phyloP scores from a whole-genome alignment of 805 yeast genomes.

The Starmera pachycereana region DNA sequence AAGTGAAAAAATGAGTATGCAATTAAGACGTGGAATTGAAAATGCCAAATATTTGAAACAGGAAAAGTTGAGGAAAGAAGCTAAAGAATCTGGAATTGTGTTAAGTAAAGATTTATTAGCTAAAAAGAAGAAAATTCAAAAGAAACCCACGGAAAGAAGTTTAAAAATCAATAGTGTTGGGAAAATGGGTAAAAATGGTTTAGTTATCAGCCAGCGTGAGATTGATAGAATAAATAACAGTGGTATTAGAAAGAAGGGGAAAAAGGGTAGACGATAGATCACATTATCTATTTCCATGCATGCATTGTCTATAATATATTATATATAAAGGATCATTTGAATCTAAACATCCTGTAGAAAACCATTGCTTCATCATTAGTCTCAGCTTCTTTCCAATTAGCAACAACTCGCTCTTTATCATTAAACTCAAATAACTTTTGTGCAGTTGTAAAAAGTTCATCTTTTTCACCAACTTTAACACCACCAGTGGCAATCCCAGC shows the following conservation, averaged over 20 bases:
- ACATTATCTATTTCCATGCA: neutral
- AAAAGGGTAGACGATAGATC: slow-evolving; percentile 2
- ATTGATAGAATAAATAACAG: slow-evolving; percentile 35
- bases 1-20: slow-evolving; percentile 81
- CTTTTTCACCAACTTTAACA: too few relatives aligned
- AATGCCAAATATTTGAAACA: slow-evolving; percentile 42
- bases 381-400: too few relatives aligned
- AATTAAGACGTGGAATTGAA: slow-evolving; percentile 77
- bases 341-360: too few relatives aligned
- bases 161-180: slow-evolving; percentile 71
- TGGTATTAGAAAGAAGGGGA: slow-evolving; percentile 12
- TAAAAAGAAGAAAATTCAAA: slow-evolving; percentile 49
- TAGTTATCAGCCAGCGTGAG: slow-evolving; percentile 58
- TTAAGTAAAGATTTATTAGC: slow-evolving; percentile 63
- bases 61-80: slow-evolving; percentile 57
- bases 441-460: too few relatives aligned
- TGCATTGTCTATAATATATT: neutral
- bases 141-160: slow-evolving; percentile 49
- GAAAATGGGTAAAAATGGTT: slow-evolving; percentile 66
- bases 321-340: too few relatives aligned
- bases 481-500: too few relatives aligned
- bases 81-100: slow-evolving; percentile 86
- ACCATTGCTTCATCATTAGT: too few relatives aligned
- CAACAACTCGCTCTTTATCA: too few relatives aligned
- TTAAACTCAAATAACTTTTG: too few relatives aligned